Evolutionary conservation across 257 asterid genomes (phyloP), one percentile per base, ranked within the genome.

Genomic region (Haberlea rhodopensis): DNA sequence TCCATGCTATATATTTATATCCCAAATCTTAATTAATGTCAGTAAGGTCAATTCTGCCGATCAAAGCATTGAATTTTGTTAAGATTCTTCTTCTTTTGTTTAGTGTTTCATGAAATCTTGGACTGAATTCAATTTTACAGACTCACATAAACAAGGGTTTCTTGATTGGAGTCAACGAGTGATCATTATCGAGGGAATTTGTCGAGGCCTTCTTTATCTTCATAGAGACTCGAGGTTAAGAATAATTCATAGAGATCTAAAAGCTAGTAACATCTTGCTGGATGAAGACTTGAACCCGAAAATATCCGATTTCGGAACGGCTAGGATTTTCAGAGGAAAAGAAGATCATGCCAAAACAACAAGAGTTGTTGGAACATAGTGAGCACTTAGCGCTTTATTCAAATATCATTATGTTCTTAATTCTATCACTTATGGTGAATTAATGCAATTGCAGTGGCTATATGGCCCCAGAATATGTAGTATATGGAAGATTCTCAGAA

Each of bases 251-350:
- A 66, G 84, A 48, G 87, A 81, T 59, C 67, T 81, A 25, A 81
- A 81, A 68, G 78, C 76, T 0, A 78, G 87, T 68, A 81, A 81
- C 49, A 81, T 81, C 66, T 56, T 81, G 46, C 48, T 81, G 58
- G 87, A 81, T 53, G 76, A 55, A 32, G 82, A 78, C 13, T 75
- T 81, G 87, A 81, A 68, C 60, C 87, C 87, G 19, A 81, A 78
- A 43, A 78, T 81, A 65, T 78, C 87, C 20, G 87, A 81, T 62
- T 81, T 81, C 22, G 87, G 87, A 28, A 78, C 73, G 84, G 87
- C 87, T 45, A 70, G 84, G 66, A 78, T 78, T 29, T 81, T 78
- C 40, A 82, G 80, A 75, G 84, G 78, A 20, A 78, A 68, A 28
- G 74, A 81, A 70, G 62, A 73, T 68, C 82, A 81, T 65, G 87